Conservation (phyloP, 1,284 basidiomycete species). For the Psilocybe mexicana region DNA sequence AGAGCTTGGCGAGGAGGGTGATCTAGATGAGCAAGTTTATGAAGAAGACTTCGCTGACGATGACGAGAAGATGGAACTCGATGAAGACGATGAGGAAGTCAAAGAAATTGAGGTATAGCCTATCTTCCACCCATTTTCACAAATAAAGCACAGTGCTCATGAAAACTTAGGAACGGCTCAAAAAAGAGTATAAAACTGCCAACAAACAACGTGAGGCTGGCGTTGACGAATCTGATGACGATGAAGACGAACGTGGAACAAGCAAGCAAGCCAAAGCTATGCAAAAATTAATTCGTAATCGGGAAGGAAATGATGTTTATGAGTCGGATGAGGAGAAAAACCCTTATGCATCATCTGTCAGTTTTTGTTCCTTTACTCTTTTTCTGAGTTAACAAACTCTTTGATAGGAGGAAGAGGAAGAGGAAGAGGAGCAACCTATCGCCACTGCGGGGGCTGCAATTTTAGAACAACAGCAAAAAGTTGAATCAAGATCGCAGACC, state of each 20-base stretch:
- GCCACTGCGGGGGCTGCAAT: constrained; percentile 59
- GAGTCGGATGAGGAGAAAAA: constrained; percentile 83
- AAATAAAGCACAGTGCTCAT: background rate
- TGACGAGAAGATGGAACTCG: constrained; percentile 74
- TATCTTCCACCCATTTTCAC: constrained; percentile 8
- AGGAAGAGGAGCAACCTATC: constrained; percentile 64
- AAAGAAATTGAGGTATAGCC: constrained; percentile 77
- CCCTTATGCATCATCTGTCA: constrained; percentile 76
- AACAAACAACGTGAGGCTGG: constrained; percentile 72
- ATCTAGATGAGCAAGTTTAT: constrained; percentile 79
- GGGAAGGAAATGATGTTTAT: constrained; percentile 73
- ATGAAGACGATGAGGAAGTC: constrained; percentile 81
- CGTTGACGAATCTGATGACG: constrained; percentile 72
- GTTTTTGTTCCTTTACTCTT: constrained; percentile 26
- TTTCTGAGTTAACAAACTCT: constrained; percentile 1
- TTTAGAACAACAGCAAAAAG: constrained; percentile 48
- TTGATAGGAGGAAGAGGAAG: constrained; percentile 58
- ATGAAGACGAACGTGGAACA: constrained; percentile 56
- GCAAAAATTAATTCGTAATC: constrained; percentile 74
- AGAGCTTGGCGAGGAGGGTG: constrained; percentile 69
- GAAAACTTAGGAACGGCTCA: constrained; percentile 70
- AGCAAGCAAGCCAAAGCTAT: constrained; percentile 74
- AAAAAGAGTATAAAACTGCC: constrained; percentile 77
- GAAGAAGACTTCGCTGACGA: constrained; percentile 88
- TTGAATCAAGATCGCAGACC: constrained; percentile 37